Evolutionary conservation across 768 basidiomycete species (phyloP), one percentile per base, ranked within the genome.

Genomic region (Kwoniella botswanensis): DNA sequence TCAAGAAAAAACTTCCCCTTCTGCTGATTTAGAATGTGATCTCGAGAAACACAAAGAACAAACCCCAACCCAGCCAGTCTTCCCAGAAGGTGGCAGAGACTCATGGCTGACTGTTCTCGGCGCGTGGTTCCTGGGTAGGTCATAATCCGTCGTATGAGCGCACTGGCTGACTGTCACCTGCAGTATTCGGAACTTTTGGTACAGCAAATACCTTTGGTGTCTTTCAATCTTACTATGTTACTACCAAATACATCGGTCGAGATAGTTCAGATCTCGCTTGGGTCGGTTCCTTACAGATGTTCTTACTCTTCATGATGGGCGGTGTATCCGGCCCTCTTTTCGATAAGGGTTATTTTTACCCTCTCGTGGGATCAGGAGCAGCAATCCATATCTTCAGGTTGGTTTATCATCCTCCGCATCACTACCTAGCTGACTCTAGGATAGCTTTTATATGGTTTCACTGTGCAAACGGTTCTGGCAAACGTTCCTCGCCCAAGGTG

Each of bases 161-260:
- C n/a, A 29, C 17, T 41, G 18, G 12, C 44, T n/a, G 24, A 26
- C 10, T 12, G 12, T 11, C 15, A 2, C 15, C 41, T 12, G 22
- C 35, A 72, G 68, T 77, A 9, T 72, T 74, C 60, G 35, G 63
- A 10, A 70, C 72, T 15, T 76, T 73, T 66, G 75, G 74, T 21
- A 70, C 74, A 54, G 65, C 82, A 63, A 84, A 84, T 60, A 73
- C 74, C 0, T 84, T 74, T 43, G 85, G 85, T 35, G 82, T 81
- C 6, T 85, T 80, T 73, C 79, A 83, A 66, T 80, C 82, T 10
- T 84, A 80, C 70, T 85, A 84, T 69, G 46, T 67, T 7, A 57
- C 67, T 2, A 70, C 64, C 13, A 78, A 77, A 4, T 76, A 84
- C 17, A 75, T 73, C 9, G 71, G 74, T 12, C 74, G 80, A 68